phyloP scores from a whole-genome alignment of 306 rosid species.

The Sophora flavescens region DNA sequence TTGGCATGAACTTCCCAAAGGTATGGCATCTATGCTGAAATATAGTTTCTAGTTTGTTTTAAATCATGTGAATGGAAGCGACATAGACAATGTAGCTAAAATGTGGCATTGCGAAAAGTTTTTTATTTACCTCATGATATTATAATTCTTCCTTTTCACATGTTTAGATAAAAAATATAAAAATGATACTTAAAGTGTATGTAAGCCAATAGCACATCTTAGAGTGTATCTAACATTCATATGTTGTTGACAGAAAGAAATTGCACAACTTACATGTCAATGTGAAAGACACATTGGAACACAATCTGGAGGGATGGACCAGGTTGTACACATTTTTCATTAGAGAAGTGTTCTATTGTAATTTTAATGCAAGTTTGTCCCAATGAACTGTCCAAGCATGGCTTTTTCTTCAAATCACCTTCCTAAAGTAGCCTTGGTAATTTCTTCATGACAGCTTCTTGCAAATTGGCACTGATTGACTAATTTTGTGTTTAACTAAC shows the following conservation, averaged over 20 bases:
- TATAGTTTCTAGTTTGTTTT: not conserved
- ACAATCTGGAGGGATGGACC: conserved; percentile 99
- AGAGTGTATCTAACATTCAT: conserved; percentile 46
- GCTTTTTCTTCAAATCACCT: conserved; percentile 18
- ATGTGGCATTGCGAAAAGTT: not conserved
- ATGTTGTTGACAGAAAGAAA: conserved; percentile 75
- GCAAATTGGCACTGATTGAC: conserved; percentile 13
- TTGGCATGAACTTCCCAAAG: conserved; percentile 84
- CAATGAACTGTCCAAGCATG: not conserved
- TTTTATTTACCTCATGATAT: not conserved
- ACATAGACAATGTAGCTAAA: not conserved
- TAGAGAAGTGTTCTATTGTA: conserved; percentile 13
- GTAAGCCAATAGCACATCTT: conserved; percentile 4
- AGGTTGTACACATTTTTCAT: conserved; percentile 57
- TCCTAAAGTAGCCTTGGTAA: not conserved
- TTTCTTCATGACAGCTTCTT: conserved; percentile 13
- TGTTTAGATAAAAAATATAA: conserved; percentile 1
- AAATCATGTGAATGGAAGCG: conserved; percentile 8
- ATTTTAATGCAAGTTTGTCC: conserved; percentile 22
- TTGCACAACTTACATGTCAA: conserved; percentile 91
- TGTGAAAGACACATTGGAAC: conserved; percentile 95
- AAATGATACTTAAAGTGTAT: not conserved
- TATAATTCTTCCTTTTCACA: not conserved
- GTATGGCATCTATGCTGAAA: conserved; percentile 42
- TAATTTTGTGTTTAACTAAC: not conserved